Conservation (phyloP, 352 stramenopile genomes). For the Globisporangium emineosum region DNA sequence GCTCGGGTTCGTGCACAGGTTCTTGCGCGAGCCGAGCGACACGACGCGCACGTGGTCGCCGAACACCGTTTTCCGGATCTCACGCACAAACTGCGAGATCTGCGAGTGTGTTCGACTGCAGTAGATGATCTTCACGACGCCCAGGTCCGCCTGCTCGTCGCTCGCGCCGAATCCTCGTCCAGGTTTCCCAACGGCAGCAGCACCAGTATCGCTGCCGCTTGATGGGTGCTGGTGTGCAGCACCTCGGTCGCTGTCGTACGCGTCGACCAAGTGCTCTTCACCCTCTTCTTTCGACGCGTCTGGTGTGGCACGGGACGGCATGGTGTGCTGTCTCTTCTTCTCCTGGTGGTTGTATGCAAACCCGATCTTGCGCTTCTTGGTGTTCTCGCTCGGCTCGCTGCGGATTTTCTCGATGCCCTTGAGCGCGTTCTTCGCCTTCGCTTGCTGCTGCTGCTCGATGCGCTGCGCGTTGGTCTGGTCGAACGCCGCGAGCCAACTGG, state of each 20-base stretch:
- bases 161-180: neutral
- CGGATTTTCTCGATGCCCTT: slow-evolving; percentile 56
- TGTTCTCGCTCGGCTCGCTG: slow-evolving; percentile 31
- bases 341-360: slow-evolving; percentile 67
- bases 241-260: slow-evolving; percentile 71
- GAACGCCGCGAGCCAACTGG: slow-evolving; percentile 60
- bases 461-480: slow-evolving; percentile 44
- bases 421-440: slow-evolving; percentile 42
- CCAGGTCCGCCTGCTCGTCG: slow-evolving; percentile 29
- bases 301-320: neutral
- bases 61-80: slow-evolving; percentile 85
- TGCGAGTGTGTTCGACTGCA: slow-evolving; percentile 90
- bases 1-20: slow-evolving; percentile 77
- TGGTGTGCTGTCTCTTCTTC: slow-evolving; percentile 31
- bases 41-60: slow-evolving; percentile 66
- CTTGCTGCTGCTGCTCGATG: slow-evolving; percentile 43
- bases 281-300: slow-evolving; percentile 20
- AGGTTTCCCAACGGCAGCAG: neutral
- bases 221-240: slow-evolving; percentile 5
- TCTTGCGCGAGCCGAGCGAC: slow-evolving; percentile 82
- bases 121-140: slow-evolving; percentile 85
- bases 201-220: slow-evolving; percentile 45
- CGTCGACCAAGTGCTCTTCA: slow-evolving; percentile 64
- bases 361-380: slow-evolving; percentile 68
- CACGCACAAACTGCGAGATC: slow-evolving; percentile 86